Percentiles rank a stretch among this genome's conserved stretches.
Evolutionary conservation across 2,329 filamentous ascomycete species (phyloP).

Genomic region (Penicillium brevicompactum): DNA sequence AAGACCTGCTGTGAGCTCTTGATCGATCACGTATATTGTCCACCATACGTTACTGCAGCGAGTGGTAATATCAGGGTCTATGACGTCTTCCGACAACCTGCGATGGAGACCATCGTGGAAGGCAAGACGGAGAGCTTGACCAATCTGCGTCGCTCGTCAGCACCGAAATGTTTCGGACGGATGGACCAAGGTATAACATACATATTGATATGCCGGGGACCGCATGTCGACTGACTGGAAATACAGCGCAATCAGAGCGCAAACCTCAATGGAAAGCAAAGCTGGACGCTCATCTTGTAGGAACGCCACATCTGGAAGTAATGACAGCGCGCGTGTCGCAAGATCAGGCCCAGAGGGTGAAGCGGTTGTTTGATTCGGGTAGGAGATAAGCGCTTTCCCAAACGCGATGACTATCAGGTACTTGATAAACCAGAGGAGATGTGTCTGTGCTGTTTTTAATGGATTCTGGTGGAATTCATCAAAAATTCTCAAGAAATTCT

Average conservation of each 20-base stretch:
- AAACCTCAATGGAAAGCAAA: neutral
- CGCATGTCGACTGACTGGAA: slow-evolving; percentile 1
- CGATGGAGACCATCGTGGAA: slow-evolving; percentile 3
- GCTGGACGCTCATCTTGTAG: slow-evolving; percentile 1
- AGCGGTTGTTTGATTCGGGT: neutral
- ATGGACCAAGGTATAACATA: neutral
- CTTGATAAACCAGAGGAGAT: neutral
- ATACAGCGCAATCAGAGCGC: neutral
- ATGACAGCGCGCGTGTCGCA: neutral
- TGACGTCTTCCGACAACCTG: neutral
- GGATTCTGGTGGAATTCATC: neutral
- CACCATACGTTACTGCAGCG: slow-evolving; percentile 1
- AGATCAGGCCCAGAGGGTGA: neutral
- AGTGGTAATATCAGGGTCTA: neutral
- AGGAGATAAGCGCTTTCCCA: neutral
- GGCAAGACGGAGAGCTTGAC: neutral
- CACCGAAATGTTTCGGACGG: neutral
- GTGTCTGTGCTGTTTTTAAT: neutral
- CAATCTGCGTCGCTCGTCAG: neutral
- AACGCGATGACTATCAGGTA: neutral
- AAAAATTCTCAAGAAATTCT: neutral
- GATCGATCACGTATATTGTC: slow-evolving; percentile 2
- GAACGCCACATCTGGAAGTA: slow-evolving; percentile 1
- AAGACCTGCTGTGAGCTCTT: neutral
- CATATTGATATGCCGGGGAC: slow-evolving; percentile 1